Percentiles rank a stretch among this genome's conserved stretches.
These are phyloP conservation scores for Rasamsonia emersonii DNA, from an alignment of 2,329 filamentous ascomycete species.

Conservation along the genomic window DNA sequence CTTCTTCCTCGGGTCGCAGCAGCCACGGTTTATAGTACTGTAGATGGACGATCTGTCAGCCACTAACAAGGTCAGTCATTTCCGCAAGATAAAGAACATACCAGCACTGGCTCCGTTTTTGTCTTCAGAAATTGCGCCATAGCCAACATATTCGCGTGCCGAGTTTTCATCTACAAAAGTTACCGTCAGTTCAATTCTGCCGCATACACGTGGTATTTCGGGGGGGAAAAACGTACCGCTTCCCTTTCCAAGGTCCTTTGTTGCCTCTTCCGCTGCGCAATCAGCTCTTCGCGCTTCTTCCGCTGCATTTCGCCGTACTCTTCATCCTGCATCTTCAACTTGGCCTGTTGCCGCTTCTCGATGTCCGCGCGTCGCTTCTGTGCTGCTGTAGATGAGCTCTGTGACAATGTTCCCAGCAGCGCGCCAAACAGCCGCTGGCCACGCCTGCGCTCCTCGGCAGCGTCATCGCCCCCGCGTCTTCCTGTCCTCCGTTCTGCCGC, in stretches of 20 bases:
- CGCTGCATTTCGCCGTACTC: constrained; percentile 62
- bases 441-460: constrained; percentile 71
- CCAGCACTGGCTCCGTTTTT: constrained; percentile 60
- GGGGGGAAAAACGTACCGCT: constrained; percentile 49
- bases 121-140: constrained; percentile 68
- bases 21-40: constrained; percentile 87
- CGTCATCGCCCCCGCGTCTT: constrained; percentile 28
- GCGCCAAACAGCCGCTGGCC: constrained; percentile 80
- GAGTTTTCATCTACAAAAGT: constrained; percentile 56
- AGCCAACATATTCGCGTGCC: constrained; percentile 63
- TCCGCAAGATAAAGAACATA: constrained; percentile 38
- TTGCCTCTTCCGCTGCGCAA: constrained; percentile 54
- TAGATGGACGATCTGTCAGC: constrained; percentile 15
- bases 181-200: constrained; percentile 16
- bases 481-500: constrained; percentile 12
- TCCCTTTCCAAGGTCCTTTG: constrained; percentile 68
- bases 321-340: constrained; percentile 64
- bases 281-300: constrained; percentile 56
- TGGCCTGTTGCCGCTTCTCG: constrained; percentile 72
- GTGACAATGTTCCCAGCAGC: constrained; percentile 67
- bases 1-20: constrained; percentile 59
- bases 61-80: constrained; percentile 4
- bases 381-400: constrained; percentile 55
- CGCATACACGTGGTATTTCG: constrained; percentile 1
- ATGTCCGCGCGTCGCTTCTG: constrained; percentile 68